Evolutionary conservation across 768 basidiomycete species (phyloP).

Genomic region (Tricholoma furcatifolium): DNA sequence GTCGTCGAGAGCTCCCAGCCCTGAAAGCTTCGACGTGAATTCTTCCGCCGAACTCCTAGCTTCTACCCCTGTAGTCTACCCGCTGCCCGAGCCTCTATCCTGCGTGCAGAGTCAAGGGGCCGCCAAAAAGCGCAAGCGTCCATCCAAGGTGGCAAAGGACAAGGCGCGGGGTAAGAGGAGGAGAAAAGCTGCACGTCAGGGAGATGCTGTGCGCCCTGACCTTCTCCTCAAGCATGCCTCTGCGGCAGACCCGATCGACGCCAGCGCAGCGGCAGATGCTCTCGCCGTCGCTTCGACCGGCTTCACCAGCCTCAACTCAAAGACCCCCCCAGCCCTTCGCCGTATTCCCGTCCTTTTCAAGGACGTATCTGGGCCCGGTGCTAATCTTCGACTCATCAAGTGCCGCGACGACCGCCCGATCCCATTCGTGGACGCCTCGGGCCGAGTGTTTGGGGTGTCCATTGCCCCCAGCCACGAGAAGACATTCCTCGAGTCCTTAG

Average conservation of each 20-base stretch:
- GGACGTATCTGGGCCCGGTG: neutral
- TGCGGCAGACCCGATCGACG: neutral
- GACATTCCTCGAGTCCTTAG: too few relatives aligned
- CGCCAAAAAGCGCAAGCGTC: neutral
- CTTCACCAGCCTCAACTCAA: neutral
- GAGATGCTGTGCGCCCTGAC: neutral
- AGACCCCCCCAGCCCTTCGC: neutral
- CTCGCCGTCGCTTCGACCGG: neutral
- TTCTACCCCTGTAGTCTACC: too few relatives aligned
- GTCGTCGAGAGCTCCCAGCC: too few relatives aligned
- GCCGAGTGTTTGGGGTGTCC: too few relatives aligned
- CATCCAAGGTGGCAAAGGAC: neutral
- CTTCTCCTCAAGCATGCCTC: neutral
- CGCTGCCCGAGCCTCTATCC: too few relatives aligned
- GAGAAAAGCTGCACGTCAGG: neutral
- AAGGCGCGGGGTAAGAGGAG: neutral
- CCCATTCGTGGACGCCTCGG: too few relatives aligned
- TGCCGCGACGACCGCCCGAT: neutral
- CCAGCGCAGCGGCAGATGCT: neutral
- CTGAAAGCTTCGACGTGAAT: too few relatives aligned
- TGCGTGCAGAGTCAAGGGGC: too few relatives aligned
- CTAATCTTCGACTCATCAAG: neutral
- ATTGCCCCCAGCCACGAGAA: too few relatives aligned
- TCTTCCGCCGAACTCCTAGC: too few relatives aligned
- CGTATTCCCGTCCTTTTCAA: neutral